Evolutionary conservation across 1,139 yeast species (phyloP).

Genomic region (Hyphopichia fennica): DNA sequence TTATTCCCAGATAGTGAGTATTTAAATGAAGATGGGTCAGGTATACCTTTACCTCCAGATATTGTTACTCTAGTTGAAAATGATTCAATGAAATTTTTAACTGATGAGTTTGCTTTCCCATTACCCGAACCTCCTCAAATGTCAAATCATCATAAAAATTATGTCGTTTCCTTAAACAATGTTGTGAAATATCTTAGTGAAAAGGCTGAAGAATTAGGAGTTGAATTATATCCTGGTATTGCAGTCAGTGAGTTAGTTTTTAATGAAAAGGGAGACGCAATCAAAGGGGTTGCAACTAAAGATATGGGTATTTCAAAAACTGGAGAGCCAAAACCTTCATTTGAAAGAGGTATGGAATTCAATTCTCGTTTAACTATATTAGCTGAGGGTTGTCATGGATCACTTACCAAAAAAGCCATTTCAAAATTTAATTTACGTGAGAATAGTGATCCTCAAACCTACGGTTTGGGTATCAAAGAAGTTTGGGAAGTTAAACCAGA

Average conservation of each 20-base stretch:
- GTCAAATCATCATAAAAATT: slow-evolving; percentile 77
- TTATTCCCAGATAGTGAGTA: slow-evolving; percentile 74
- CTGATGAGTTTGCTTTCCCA: slow-evolving; percentile 57
- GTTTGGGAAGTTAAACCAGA: slow-evolving; percentile 95
- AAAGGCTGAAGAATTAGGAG: slow-evolving; percentile 90
- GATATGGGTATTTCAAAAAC: slow-evolving; percentile 81
- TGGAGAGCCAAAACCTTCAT: slow-evolving; percentile 75
- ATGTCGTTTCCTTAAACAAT: slow-evolving; percentile 78
- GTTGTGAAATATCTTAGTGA: slow-evolving; percentile 83
- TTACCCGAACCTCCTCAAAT: slow-evolving; percentile 94
- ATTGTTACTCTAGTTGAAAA: slow-evolving; percentile 69
- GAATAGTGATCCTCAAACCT: slow-evolving; percentile 76
- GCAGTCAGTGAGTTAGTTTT: slow-evolving; percentile 82
- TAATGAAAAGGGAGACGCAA: slow-evolving; percentile 53
- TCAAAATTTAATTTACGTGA: slow-evolving; percentile 66
- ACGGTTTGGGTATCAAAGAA: slow-evolving; percentile 93
- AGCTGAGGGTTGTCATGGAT: slow-evolving; percentile 98
- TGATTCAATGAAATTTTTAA: slow-evolving; percentile 69
- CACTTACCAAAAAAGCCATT: slow-evolving; percentile 76
- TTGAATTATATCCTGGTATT: slow-evolving; percentile 89
- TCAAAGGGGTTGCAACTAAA: slow-evolving; percentile 89
- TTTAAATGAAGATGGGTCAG: slow-evolving; percentile 49
- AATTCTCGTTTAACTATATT: slow-evolving; percentile 83
- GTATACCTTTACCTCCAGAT: slow-evolving; percentile 75
- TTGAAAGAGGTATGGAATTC: slow-evolving; percentile 96